Percentiles rank a stretch among this genome's conserved stretches.
These are phyloP conservation scores for Chlorencoelia australis DNA, from an alignment of 2,329 filamentous ascomycete genomes.

Conservation along the genomic window DNA sequence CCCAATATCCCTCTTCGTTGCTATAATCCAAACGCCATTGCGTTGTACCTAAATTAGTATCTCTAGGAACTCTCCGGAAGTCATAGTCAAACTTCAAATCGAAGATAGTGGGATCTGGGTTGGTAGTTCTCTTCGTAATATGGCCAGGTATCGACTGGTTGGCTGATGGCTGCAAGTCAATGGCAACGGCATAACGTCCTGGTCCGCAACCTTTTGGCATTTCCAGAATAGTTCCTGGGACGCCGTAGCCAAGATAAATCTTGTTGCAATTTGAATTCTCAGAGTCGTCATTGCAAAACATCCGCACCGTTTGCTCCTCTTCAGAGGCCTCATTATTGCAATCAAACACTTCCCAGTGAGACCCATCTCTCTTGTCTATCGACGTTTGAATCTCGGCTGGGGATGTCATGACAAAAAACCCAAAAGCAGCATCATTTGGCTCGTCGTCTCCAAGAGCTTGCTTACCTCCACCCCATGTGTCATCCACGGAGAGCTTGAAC, in stretches of 20 bases:
- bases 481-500: neutral
- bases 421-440: neutral
- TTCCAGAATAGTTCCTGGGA: slow-evolving; percentile 2
- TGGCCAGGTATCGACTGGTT: slow-evolving; percentile 2
- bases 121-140: neutral
- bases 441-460: neutral
- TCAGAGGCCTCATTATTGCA: neutral
- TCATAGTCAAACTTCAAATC: slow-evolving; percentile 7
- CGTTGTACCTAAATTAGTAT: neutral
- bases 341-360: slow-evolving; percentile 2
- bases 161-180: neutral
- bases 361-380: slow-evolving; percentile 2
- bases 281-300: slow-evolving; percentile 2
- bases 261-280: slow-evolving; percentile 1
- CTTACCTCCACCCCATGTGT: neutral
- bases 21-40: slow-evolving; percentile 2
- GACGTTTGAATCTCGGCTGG: neutral
- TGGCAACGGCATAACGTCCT: neutral
- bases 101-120: neutral
- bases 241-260: slow-evolving; percentile 3
- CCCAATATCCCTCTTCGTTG: slow-evolving; percentile 1
- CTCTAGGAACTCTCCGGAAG: neutral
- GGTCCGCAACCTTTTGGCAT: slow-evolving; percentile 5
- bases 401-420: neutral
- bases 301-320: neutral